A percentile compares a stretch with the other conserved stretches of the same genome.
These are phyloP conservation scores for Falciphora oryzae DNA, from an alignment of 2,329 filamentous ascomycete species.

Conservation along the genomic window DNA sequence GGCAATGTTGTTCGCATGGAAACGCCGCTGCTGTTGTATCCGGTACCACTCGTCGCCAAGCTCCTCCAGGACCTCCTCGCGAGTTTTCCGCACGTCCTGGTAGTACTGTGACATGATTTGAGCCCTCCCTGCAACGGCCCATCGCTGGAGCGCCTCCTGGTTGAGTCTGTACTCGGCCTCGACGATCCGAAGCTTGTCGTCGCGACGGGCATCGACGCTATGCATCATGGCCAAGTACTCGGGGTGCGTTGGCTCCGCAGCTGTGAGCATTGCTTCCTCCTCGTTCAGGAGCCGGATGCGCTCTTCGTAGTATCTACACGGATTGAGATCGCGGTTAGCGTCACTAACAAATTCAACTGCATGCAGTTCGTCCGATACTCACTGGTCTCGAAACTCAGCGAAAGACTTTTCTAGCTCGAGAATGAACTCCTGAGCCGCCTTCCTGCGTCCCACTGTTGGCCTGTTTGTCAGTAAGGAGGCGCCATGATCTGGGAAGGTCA, in stretches of 20 bases:
- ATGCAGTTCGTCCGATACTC: conserved; percentile 22
- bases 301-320: conserved; percentile 76
- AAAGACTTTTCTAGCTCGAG: conserved; percentile 83
- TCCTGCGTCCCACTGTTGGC: conserved; percentile 67
- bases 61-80: conserved; percentile 72
- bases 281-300: conserved; percentile 73
- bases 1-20: conserved; percentile 67
- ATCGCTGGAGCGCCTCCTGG: conserved; percentile 64
- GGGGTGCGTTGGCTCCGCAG: conserved; percentile 68
- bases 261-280: conserved; percentile 56
- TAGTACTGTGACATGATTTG: conserved; percentile 89
- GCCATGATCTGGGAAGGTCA: not conserved
- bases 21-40: conserved; percentile 73
- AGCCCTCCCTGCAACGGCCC: conserved; percentile 73
- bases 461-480: conserved; percentile 11
- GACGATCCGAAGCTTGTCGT: conserved; percentile 74
- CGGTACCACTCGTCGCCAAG: conserved; percentile 89
- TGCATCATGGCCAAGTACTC: conserved; percentile 88
- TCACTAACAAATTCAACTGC: not conserved
- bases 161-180: conserved; percentile 69
- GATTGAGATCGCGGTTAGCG: not conserved
- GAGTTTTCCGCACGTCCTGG: conserved; percentile 75
- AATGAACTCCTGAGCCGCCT: conserved; percentile 73
- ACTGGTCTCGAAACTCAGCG: conserved; percentile 75
- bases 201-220: conserved; percentile 74